Percentiles rank a stretch among this genome's conserved stretches.
Conservation (phyloP, 345 rosid genomes). For the Melaleuca alternifolia region DNA sequence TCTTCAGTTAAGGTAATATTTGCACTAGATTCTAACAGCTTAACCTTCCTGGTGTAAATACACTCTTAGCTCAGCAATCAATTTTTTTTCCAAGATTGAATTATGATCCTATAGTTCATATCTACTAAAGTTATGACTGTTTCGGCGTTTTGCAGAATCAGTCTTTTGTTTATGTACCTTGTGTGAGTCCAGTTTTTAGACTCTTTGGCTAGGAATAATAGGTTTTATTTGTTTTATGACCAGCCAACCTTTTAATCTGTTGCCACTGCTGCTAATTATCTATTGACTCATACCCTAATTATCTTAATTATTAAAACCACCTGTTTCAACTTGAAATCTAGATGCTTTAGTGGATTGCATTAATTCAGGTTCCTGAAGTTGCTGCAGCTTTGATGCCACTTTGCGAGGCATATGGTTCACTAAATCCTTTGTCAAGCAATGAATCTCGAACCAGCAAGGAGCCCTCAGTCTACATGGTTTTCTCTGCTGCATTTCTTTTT, state of each 20-base stretch:
- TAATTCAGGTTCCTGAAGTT: slow-evolving; percentile 53
- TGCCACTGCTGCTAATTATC: background rate
- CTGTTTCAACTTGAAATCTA: background rate
- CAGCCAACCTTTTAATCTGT: background rate
- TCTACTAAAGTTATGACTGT: background rate
- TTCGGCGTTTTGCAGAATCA: background rate
- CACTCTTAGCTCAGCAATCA: background rate
- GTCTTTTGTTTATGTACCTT: background rate
- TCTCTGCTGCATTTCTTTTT: slow-evolving; percentile 58
- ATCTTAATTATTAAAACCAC: background rate
- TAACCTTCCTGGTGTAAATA: background rate
- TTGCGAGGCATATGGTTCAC: slow-evolving; percentile 59
- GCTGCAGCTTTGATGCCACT: slow-evolving; percentile 61
- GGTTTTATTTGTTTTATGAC: background rate
- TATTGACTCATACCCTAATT: background rate
- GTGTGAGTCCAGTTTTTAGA: background rate
- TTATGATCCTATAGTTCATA: background rate
- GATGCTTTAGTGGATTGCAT: background rate
- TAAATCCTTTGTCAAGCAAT: slow-evolving; percentile 27
- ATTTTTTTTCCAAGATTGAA: background rate
- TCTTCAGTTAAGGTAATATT: background rate
- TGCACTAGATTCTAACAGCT: background rate
- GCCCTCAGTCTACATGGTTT: slow-evolving; percentile 43
- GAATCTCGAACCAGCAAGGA: slow-evolving; percentile 18
- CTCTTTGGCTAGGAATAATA: background rate